phyloP scores from a whole-genome alignment of 2,329 filamentous ascomycete genomes.

The Scortechinia acanthostroma region DNA sequence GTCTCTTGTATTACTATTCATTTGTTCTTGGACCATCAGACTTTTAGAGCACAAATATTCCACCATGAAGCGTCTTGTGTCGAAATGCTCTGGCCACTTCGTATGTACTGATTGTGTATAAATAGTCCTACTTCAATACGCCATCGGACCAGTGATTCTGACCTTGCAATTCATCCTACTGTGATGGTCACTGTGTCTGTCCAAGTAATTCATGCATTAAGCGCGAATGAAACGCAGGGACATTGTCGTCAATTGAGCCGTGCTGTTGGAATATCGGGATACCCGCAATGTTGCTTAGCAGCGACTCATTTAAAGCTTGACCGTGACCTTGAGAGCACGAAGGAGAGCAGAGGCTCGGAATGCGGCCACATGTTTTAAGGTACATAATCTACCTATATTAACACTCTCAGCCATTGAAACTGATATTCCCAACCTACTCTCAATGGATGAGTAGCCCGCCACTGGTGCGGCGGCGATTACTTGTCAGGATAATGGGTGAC shows the following conservation, averaged over 20 bases:
- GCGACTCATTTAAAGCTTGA: slow-evolving; percentile 40
- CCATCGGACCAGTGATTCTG: slow-evolving; percentile 42
- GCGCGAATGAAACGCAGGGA: slow-evolving; percentile 44
- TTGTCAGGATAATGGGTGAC: slow-evolving; percentile 48
- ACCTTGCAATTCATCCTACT: slow-evolving; percentile 37
- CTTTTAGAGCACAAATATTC: too few species aligned
- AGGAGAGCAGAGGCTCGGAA: slow-evolving; percentile 33
- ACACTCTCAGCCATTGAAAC: too few species aligned
- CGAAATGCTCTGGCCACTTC: too few species aligned
- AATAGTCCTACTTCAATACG: too few species aligned
- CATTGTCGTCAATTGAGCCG: slow-evolving; percentile 43
- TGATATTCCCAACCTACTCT: slow-evolving; percentile 15
- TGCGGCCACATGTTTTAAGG: slow-evolving; percentile 43
- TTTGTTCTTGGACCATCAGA: too few species aligned
- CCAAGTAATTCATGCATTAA: slow-evolving; percentile 36
- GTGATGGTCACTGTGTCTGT: slow-evolving; percentile 26
- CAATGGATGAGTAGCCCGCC: slow-evolving; percentile 46
- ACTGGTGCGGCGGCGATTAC: slow-evolving; percentile 42
- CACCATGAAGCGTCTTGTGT: too few species aligned
- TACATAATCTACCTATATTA: slow-evolving; percentile 43
- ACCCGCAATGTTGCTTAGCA: slow-evolving; percentile 37
- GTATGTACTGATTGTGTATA: too few species aligned
- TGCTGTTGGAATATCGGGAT: slow-evolving; percentile 46
- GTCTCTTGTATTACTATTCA: too few species aligned
- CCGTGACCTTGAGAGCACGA: slow-evolving; percentile 34